Conservation (phyloP, 73 alveolate genomes). For the Paramecium primaurelia region DNA sequence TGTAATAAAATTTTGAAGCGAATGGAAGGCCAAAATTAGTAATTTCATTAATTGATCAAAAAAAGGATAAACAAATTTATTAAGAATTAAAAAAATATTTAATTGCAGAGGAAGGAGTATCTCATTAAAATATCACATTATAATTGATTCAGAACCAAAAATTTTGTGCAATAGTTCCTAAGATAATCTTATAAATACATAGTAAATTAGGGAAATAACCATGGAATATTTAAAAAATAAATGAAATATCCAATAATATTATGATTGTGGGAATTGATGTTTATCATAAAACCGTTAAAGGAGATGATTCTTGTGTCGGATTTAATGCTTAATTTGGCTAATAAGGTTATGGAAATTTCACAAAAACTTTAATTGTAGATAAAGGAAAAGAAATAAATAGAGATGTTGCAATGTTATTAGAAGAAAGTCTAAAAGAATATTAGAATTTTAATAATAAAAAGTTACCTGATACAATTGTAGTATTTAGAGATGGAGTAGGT, state of each 20-base stretch:
- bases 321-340: conserved; percentile 60
- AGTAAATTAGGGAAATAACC: neutral
- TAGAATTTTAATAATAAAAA: neutral
- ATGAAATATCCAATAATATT: conserved; percentile 39
- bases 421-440: neutral
- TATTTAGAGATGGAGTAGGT: conserved; percentile 51
- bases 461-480: conserved; percentile 27
- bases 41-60: neutral
- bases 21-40: neutral
- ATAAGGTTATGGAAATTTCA: conserved; percentile 41
- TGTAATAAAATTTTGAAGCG: neutral
- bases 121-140: neutral
- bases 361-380: conserved; percentile 23
- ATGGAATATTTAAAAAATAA: neutral
- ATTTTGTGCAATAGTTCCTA: neutral
- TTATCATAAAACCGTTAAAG: conserved; percentile 46
- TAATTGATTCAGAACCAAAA: neutral
- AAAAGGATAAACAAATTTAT: neutral
- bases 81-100: neutral
- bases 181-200: neutral
- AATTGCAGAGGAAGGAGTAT: neutral
- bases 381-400: neutral
- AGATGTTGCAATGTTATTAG: neutral
- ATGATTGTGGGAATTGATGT: conserved; percentile 66
- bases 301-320: conserved; percentile 40